Conservation (phyloP, 2,329 filamentous ascomycete genomes). For the Ascochyta clinopodiicola region DNA sequence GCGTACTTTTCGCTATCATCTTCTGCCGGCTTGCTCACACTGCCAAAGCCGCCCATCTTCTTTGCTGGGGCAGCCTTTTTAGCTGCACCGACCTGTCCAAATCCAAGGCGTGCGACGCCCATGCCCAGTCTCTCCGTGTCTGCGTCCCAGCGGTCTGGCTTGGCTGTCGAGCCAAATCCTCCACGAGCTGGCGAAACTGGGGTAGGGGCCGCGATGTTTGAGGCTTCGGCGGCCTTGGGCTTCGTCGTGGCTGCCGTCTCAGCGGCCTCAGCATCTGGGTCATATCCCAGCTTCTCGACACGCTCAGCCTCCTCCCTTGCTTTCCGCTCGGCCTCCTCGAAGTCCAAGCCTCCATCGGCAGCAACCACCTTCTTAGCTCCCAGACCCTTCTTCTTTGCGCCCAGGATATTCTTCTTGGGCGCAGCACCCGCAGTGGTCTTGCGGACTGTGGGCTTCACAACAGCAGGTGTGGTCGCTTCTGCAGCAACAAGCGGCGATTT, state of each 20-base stretch:
- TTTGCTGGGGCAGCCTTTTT: constrained; percentile 67
- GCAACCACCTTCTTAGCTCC: constrained; percentile 76
- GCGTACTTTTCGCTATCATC: constrained; percentile 83
- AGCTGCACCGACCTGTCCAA: constrained; percentile 78
- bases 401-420: constrained; percentile 85
- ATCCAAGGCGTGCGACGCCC: constrained; percentile 84
- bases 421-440: constrained; percentile 70
- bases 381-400: constrained; percentile 69
- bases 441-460: constrained; percentile 77
- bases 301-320: constrained; percentile 97
- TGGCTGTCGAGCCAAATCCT: constrained; percentile 67
- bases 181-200: constrained; percentile 71
- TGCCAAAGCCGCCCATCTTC: constrained; percentile 89
- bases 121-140: constrained; percentile 91
- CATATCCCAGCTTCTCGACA: constrained; percentile 93
- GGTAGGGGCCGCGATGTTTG: constrained; percentile 74
- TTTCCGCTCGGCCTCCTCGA: constrained; percentile 96
- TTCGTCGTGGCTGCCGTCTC: constrained; percentile 41
- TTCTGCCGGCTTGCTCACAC: constrained; percentile 73
- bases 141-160: constrained; percentile 64
- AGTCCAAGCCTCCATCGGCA: constrained; percentile 77
- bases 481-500: constrained; percentile 74
- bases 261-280: constrained; percentile 79
- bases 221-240: constrained; percentile 55
- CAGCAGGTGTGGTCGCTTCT: constrained; percentile 59